phyloP scores from a whole-genome alignment of 2,329 filamentous ascomycete species.

The Alternaria arbusti region DNA sequence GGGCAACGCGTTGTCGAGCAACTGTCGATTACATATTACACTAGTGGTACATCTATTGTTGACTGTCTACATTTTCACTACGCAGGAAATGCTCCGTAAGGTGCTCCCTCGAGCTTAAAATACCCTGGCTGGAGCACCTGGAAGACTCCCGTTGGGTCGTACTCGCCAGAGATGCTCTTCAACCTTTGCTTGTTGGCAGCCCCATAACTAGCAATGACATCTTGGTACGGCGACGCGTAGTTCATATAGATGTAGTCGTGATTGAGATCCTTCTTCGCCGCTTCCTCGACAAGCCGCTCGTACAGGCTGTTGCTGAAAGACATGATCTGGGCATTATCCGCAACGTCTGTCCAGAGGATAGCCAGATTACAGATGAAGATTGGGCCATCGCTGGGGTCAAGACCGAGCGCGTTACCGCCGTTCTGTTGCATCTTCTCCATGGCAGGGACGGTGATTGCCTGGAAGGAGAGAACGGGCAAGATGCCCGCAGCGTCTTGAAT shows the following conservation, averaged over 20 bases:
- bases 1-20: background rate
- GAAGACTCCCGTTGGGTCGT: conserved; percentile 26
- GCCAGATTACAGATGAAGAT: conserved; percentile 29
- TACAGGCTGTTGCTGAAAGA: conserved; percentile 28
- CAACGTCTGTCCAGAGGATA: conserved; percentile 28
- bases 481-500: conserved; percentile 28
- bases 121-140: conserved; percentile 28
- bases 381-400: conserved; percentile 26
- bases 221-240: conserved; percentile 54
- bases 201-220: conserved; percentile 53
- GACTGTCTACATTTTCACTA: background rate
- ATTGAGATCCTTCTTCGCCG: conserved; percentile 13
- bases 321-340: conserved; percentile 33
- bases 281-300: conserved; percentile 15
- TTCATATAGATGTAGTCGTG: conserved; percentile 54
- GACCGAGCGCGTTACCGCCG: conserved; percentile 41
- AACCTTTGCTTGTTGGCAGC: conserved; percentile 38
- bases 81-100: conserved; percentile 16
- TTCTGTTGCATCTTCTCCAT: conserved; percentile 35
- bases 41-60: background rate
- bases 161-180: conserved; percentile 18
- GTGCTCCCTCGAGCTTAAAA: conserved; percentile 31
- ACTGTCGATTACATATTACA: background rate
- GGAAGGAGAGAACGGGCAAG: conserved; percentile 34
- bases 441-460: conserved; percentile 33